Evolutionary conservation across 768 basidiomycete genomes (phyloP), one percentile per base, ranked within the genome.

Genomic region (Pholiota microspora): DNA sequence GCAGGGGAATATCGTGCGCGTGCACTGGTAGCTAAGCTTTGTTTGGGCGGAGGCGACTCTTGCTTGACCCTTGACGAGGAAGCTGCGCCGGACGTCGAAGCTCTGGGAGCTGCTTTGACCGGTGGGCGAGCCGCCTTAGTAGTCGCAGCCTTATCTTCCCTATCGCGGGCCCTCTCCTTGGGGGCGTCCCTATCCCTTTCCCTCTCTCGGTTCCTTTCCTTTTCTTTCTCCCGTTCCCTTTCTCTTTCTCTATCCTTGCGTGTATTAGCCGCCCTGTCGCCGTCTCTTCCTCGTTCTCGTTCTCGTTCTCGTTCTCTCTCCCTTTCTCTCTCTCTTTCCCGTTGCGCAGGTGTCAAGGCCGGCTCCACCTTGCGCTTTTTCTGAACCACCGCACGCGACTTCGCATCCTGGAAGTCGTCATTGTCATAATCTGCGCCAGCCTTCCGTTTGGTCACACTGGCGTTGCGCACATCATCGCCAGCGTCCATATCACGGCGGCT

Each of bases 11-110:
- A 45, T 53, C 57, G 55, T 42, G 53, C 61, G 21, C 45, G 65
- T 4, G 64, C 61, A 7, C 51, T 31, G 28, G 15, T 51, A 2
- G 51, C 42, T 10, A 18, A 28, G 23, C 27, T 44, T 16, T 40
- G 51, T 25, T 51, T 51, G 18, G 44, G 53, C 29, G 73, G 48
- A 13, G 59, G 71, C 1, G 67, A 55, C 16, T 76, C 74, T 51
- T 76, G 38, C 12, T 21, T 16, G 13, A 16, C 46, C 35, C 53
- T 49, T 50, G 36, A 24, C 31, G 44, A 47, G 35, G 52, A 34
- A 13, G 40, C n/a, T 6, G 29, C 15, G 28, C 28, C 13, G 10
- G 51, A 44, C 2, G 51, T 23, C 27, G 51, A 51, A 18, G 51
- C 12, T 27, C 38, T 28, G 12, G 51, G 51, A 24, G 38, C 51